Evolutionary conservation across 202 grass and related monocot genomes (phyloP), one percentile per base, ranked within the genome.

Genomic region (Schoenoplectus tabernaemontani): DNA sequence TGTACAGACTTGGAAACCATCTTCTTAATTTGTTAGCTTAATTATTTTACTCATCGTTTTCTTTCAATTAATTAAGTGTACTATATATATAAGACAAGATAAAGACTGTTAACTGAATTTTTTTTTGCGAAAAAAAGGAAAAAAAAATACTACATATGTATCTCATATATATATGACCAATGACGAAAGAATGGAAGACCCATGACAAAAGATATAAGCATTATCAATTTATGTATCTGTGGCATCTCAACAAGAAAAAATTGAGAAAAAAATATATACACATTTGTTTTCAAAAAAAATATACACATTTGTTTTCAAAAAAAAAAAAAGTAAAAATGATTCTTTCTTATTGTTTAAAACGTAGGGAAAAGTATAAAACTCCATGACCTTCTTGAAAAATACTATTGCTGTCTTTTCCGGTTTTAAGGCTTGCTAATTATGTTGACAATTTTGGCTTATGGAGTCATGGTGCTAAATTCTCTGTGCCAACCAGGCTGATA

Each of bases 401-500:
- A 15, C 22, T 22, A 41, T 78, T 57, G n/a, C 13, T 78, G 5
- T 64, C 23, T n/a, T 47, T 64, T 7, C 6, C 9, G 58, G 59
- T 17, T 38, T 39, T 63, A 80, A 80, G 43, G 43, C 13, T 41
- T 47, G 15, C 23, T 32, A 64, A 62, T 10, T 65, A 32, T 39
- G 22, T 51, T 63, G 16, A 63, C 58, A 63, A 44, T 80, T 64
- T 64, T 51, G 78, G 42, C 56, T 34, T 64, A n/a, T n/a, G n/a
- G n/a, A 17, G 19, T n/a, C n/a, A n/a, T n/a, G 15, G 26, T 80
- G 59, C 78, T 65, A 65, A 43, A n/a, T n/a, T 80, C 51, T 48
- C 58, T 13, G 59, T 80, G 78, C 58, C 59, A 64, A 80, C 33
- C 24, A 0, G 42, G 59, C 39, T 26, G 3, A 54, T 7, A 75